These are phyloP conservation scores for Mallotus repandus DNA, from an alignment of 441 rosid species.

Conservation along the genomic window DNA sequence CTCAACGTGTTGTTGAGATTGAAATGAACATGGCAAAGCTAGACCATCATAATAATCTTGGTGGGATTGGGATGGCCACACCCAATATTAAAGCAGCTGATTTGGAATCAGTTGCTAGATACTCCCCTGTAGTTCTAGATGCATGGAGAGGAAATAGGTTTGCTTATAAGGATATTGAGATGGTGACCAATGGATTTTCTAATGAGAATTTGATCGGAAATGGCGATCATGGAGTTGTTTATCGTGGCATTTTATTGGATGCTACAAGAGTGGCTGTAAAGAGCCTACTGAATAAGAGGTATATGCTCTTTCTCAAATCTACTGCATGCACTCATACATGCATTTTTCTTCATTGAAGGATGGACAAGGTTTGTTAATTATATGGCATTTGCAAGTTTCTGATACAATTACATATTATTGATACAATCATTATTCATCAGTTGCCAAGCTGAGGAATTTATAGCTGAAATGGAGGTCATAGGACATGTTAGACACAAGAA, in stretches of 20 bases:
- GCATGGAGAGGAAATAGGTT: conserved; percentile 37
- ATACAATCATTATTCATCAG: conserved; percentile 22
- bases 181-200: conserved; percentile 48
- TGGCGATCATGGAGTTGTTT: conserved; percentile 47
- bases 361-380: no score
- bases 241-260: conserved; percentile 51
- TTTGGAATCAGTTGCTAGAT: conserved; percentile 15
- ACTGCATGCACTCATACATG: not conserved
- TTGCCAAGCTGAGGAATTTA: conserved; percentile 43
- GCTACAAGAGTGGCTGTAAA: conserved; percentile 51
- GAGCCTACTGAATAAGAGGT: conserved; percentile 46
- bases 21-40: conserved; percentile 38
- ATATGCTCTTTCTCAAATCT: not conserved
- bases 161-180: conserved; percentile 40
- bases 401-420: no score
- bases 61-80: not conserved
- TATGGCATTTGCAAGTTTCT: no score
- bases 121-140: conserved; percentile 21
- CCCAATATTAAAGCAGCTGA: conserved; percentile 3
- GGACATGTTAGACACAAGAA: conserved; percentile 54
- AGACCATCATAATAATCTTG: conserved; percentile 19
- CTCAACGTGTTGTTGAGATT: conserved; percentile 28
- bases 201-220: conserved; percentile 46
- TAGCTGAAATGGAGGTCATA: conserved; percentile 43
- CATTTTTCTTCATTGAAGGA: no score